Evolutionary conservation across 352 stramenopile species (phyloP), one percentile per base, ranked within the genome.

Genomic region (Phytophthora cryptogea): DNA sequence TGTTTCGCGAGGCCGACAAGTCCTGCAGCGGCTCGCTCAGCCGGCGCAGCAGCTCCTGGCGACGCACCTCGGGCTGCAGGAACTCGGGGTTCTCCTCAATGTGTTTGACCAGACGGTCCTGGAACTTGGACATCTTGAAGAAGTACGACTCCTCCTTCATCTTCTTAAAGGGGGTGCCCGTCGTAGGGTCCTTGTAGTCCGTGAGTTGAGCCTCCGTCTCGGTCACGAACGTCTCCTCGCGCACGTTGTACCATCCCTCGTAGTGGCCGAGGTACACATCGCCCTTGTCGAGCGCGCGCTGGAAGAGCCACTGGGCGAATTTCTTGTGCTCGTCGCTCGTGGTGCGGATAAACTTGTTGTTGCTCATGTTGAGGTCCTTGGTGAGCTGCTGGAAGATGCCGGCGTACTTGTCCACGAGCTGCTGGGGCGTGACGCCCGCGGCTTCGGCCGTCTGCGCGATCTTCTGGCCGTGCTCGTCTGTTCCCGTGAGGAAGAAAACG

Each of bases 401-500:
- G 0, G 91, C 85, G 79, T 97, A 98, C 75, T 97, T 97, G 76
- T 99, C 84, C 68, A 97, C 98, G 57, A 99, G 93, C 49, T 98
- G 82, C 59, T 98, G 96, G 2, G 97, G 96, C 44, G 84, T 82
- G 50, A 97, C 82, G 43, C 92, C 92, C 11, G 92, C 71, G 27
- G 87, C 86, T 45, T 97, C 96, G 0, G 97, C 97, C 17, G 95
- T 98, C 66, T 98, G 96, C 54, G 97, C 97, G 67, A 99, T 99
- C 83, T 99, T 99, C 80, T 99, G 97, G 11, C 97, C 97, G 69
- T 99, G 97, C 76, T 99, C 97, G 79, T 99, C 97, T 9, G 97
- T 97, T 31, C 85, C 85, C 40, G 87, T 96, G 39, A 95, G 68
- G 69, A 95, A 96, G 59, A 81, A 91, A 37, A 92, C 83, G 40